Evolutionary conservation across 1,284 basidiomycete genomes (phyloP).

Genomic region (Acaromyces ingoldii): DNA sequence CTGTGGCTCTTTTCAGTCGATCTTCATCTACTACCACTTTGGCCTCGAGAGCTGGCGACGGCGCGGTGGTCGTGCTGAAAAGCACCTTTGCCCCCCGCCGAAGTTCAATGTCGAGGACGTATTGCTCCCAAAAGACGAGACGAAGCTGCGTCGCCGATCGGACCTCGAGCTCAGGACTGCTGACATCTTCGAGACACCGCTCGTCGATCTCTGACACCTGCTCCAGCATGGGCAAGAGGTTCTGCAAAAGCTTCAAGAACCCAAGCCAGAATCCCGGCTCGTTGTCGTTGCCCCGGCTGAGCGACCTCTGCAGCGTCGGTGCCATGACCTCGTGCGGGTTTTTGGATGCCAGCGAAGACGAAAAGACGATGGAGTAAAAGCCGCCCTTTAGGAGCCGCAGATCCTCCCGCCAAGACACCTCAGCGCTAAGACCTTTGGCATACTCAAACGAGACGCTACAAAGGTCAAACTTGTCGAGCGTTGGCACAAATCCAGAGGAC

Average conservation of each 20-base stretch:
- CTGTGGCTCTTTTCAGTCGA: too few relatives aligned
- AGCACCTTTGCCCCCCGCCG: neutral
- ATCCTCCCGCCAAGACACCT: neutral
- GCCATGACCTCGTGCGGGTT: neutral
- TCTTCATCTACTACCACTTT: too few relatives aligned
- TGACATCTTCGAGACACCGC: neutral
- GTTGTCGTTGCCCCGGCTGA: neutral
- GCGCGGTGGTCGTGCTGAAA: too few relatives aligned
- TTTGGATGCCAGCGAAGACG: too few relatives aligned
- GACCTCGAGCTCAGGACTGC: neutral
- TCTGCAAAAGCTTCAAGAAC: neutral
- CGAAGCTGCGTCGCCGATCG: neutral
- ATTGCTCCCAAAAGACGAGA: neutral
- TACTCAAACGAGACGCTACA: neutral
- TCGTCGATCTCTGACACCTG: neutral
- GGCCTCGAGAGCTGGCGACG: too few relatives aligned
- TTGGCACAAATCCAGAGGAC: too few relatives aligned
- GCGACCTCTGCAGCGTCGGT: neutral
- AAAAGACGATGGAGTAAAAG: too few relatives aligned
- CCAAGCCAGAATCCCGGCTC: neutral
- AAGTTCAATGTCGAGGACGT: neutral
- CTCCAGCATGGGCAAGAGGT: neutral
- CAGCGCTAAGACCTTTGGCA: neutral
- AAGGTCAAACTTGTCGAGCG: slow-evolving; percentile 1
- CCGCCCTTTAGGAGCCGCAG: too few relatives aligned